Percentiles rank a stretch among this genome's conserved stretches.
Evolutionary conservation across 305 asterid species (phyloP).

Genomic region (Fraxinus sp.): DNA sequence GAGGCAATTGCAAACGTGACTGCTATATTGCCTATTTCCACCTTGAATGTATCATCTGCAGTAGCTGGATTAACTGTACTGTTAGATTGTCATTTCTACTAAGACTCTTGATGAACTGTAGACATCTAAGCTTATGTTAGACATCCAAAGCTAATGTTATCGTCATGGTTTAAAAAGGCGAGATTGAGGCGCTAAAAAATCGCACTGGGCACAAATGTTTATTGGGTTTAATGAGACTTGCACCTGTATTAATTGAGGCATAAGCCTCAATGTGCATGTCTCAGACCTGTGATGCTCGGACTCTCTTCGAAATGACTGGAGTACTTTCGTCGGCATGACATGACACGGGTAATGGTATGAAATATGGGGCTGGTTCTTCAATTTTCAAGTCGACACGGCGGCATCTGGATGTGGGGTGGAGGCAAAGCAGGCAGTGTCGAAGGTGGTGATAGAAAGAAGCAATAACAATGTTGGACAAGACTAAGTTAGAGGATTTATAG

Average conservation of each 20-base stretch:
- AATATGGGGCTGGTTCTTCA: not conserved
- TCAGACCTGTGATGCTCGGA: not conserved
- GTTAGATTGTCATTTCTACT: not conserved
- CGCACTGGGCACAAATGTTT: not conserved
- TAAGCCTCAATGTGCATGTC: not conserved
- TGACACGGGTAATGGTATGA: not conserved
- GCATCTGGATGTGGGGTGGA: not conserved
- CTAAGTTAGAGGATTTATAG: not conserved
- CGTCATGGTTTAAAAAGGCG: not conserved
- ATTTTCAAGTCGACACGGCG: not conserved
- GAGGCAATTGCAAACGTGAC: not conserved
- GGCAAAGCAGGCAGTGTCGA: not conserved
- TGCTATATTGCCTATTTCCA: not conserved
- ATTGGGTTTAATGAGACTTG: not conserved
- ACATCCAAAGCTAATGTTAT: not conserved
- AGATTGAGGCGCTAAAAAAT: not conserved
- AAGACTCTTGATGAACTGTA: not conserved
- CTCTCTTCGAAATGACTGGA: not conserved
- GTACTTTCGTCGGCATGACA: not conserved
- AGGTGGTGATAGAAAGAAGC: not conserved
- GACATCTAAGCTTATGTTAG: slow-evolving; percentile 8
- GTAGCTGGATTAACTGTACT: not conserved
- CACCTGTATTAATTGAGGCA: not conserved
- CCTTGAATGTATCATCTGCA: not conserved
- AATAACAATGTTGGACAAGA: not conserved